These are phyloP conservation scores for Symbiodinium natans DNA, from an alignment of 73 alveolate species.

Conservation along the genomic window DNA sequence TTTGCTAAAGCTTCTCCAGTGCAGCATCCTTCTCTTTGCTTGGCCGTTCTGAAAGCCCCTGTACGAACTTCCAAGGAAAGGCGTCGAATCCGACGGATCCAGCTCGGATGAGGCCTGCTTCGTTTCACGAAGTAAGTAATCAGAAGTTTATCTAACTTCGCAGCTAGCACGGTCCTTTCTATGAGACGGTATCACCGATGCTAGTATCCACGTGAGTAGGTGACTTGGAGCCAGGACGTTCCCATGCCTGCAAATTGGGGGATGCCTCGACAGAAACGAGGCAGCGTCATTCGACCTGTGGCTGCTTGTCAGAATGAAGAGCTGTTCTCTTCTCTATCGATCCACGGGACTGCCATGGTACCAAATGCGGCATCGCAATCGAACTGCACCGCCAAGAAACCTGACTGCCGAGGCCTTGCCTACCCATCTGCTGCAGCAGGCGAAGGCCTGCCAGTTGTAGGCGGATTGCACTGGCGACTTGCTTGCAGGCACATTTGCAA, in stretches of 20 bases:
- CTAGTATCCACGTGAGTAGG: neutral
- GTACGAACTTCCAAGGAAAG: neutral
- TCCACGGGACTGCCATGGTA: too few species aligned
- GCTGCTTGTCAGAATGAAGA: too few species aligned
- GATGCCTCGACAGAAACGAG: slow-evolving; percentile 44
- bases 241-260: slow-evolving; percentile 87
- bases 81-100: neutral
- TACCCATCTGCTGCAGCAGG: neutral
- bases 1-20: neutral
- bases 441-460: too few species aligned
- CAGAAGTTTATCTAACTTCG: too few species aligned
- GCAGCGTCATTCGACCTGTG: slow-evolving; percentile 42
- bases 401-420: neutral
- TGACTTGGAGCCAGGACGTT: neutral
- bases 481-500: too few species aligned
- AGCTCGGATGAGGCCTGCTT: neutral
- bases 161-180: too few species aligned
- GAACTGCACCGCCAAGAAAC: too few species aligned
- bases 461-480: too few species aligned
- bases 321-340: too few species aligned
- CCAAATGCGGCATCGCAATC: too few species aligned
- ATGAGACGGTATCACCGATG: neutral
- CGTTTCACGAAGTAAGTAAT: too few species aligned
- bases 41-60: neutral
- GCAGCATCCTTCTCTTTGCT: neutral